These are phyloP conservation scores for Lactuca saligna DNA, from an alignment of 129 eudicot genomes.

Conservation along the genomic window DNA sequence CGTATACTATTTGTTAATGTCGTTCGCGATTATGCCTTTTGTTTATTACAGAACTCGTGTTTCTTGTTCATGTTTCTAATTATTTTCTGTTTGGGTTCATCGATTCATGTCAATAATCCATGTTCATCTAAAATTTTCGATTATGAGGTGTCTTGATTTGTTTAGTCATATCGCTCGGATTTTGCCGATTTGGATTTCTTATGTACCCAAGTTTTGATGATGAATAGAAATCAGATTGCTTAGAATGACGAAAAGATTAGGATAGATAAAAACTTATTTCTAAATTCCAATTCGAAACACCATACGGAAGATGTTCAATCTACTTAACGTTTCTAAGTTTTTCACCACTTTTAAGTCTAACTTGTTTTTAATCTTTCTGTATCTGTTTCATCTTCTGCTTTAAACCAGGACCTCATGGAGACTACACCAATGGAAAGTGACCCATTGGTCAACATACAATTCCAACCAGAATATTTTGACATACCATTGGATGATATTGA, in stretches of 20 bases:
- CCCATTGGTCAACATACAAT: conserved; percentile 26
- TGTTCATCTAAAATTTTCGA: neutral
- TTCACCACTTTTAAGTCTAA: no score
- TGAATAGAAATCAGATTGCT: no score
- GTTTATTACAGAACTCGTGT: neutral
- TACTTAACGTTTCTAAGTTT: no score
- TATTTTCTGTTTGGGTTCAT: neutral
- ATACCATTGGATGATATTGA: conserved; percentile 21
- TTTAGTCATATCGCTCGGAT: neutral
- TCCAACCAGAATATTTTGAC: conserved; percentile 26
- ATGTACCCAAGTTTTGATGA: conserved; percentile 20
- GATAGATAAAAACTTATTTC: no score
- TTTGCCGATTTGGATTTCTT: neutral
- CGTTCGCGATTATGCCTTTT: neutral
- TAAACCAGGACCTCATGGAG: conserved; percentile 36
- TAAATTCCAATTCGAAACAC: no score
- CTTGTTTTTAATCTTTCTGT: no score
- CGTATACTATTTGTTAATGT: neutral
- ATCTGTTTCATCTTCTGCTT: no score
- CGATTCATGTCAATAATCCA: neutral
- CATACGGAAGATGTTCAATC: no score
- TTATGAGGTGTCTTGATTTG: neutral
- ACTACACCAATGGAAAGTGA: conserved; percentile 26
- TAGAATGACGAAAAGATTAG: neutral
- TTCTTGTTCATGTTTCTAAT: neutral